Conservation (phyloP, 148 eudicot genomes). For the Rhododendron vialii region DNA sequence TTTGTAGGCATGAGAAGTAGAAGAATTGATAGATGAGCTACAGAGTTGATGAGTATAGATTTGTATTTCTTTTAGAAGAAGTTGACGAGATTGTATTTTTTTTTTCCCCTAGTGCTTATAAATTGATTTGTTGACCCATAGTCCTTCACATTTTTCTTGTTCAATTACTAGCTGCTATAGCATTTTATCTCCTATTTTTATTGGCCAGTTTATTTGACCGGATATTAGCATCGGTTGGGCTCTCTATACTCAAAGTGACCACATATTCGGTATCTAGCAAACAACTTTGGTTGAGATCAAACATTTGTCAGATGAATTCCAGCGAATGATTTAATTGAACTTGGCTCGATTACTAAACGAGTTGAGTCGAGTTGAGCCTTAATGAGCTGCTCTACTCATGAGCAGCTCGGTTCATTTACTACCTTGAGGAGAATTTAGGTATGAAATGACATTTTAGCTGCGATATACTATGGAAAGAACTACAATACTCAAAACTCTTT, state of each 20-base stretch:
- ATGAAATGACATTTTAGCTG: too few relatives aligned
- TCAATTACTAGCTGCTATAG: background rate
- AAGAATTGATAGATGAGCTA: constrained; percentile 8
- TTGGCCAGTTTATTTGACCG: background rate
- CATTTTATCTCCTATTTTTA: background rate
- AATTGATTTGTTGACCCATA: background rate
- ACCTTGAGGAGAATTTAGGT: background rate
- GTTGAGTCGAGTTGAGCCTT: background rate
- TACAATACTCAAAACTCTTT: background rate
- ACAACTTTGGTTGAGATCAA: background rate
- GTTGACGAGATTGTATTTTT: background rate
- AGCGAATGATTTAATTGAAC: background rate
- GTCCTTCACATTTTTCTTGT: background rate
- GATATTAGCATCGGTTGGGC: background rate
- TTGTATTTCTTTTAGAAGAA: background rate
- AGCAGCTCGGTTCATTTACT: background rate
- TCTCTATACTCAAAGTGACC: background rate
- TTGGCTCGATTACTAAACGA: too few relatives aligned
- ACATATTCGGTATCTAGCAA: background rate
- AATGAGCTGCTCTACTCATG: background rate
- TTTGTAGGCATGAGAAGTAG: background rate
- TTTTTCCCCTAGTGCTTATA: background rate
- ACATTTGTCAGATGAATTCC: background rate
- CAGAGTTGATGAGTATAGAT: background rate
- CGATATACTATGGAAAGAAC: background rate